phyloP scores from a whole-genome alignment of 768 basidiomycete genomes.

The Suillus weaverae region DNA sequence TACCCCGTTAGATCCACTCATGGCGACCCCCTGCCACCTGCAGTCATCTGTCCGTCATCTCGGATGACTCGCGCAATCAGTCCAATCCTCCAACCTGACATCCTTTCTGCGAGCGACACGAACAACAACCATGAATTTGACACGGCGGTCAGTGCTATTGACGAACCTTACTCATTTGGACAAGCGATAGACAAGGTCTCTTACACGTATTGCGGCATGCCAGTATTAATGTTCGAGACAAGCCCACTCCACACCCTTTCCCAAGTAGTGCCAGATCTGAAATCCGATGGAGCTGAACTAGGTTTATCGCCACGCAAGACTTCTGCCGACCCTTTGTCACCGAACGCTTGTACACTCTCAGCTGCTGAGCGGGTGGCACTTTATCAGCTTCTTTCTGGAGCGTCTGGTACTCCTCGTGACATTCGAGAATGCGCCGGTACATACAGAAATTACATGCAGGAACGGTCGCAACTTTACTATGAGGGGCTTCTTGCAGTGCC shows the following conservation, averaged over 20 bases:
- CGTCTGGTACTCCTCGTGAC: conserved; percentile 45
- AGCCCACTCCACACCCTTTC: conserved; percentile 3
- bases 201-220: conserved; percentile 28
- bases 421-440: conserved; percentile 53
- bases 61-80: conserved; percentile 25
- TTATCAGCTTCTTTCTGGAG: conserved; percentile 51
- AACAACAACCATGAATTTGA: conserved; percentile 16
- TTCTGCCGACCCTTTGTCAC: conserved; percentile 5
- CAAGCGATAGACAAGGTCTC: conserved; percentile 30
- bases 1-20: conserved; percentile 9
- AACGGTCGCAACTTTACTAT: conserved; percentile 47
- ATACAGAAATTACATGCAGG: conserved; percentile 53
- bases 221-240: conserved; percentile 27
- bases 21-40: conserved; percentile 3
- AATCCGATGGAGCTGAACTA: neutral
- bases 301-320: conserved; percentile 6
- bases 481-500: conserved; percentile 37
- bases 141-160: conserved; percentile 19
- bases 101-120: conserved; percentile 7
- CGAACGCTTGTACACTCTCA: conserved; percentile 30
- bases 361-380: conserved; percentile 48
- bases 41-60: conserved; percentile 12
- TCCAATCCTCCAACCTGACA: conserved; percentile 22
- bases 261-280: conserved; percentile 4
- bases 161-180: conserved; percentile 28